Evolutionary conservation across 208 protist genomes (phyloP).

Genomic region (Crithidia fasciculata): DNA sequence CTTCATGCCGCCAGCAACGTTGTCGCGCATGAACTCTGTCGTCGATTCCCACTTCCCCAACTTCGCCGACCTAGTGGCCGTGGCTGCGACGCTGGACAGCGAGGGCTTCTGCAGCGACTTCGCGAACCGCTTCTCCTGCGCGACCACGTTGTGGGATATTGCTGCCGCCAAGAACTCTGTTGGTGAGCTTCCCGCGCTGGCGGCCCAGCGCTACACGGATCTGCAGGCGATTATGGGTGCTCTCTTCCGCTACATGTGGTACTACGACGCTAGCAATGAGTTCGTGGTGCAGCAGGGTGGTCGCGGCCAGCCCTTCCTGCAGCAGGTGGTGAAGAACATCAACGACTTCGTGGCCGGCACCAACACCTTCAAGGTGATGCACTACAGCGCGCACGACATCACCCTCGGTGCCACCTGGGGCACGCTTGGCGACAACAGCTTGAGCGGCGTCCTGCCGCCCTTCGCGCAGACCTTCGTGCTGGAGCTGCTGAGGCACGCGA

Average conservation of each 20-base stretch:
- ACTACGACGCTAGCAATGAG: constrained; percentile 38
- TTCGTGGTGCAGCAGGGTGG: constrained; percentile 39
- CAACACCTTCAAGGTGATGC: constrained; percentile 49
- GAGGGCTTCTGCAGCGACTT: constrained; percentile 40
- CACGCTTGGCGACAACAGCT: constrained; percentile 41
- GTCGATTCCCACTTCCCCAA: constrained; percentile 30
- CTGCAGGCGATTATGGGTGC: constrained; percentile 29
- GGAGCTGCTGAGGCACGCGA: constrained; percentile 43
- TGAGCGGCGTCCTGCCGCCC: constrained; percentile 34
- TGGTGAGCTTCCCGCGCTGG: constrained; percentile 8
- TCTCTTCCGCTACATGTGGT: constrained; percentile 11
- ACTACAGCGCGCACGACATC: constrained; percentile 58
- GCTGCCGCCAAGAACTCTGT: constrained; percentile 31
- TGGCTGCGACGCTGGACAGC: constrained; percentile 32
- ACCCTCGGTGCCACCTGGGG: constrained; percentile 28
- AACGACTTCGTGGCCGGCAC: constrained; percentile 22
- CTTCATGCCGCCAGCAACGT: constrained; percentile 12
- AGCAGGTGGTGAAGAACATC: constrained; percentile 50
- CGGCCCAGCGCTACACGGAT: constrained; percentile 25
- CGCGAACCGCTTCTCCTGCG: constrained; percentile 32
- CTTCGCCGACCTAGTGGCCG: constrained; percentile 25
- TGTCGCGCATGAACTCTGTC: constrained; percentile 17
- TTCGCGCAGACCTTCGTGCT: constrained; percentile 52
- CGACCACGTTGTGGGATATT: constrained; percentile 42
- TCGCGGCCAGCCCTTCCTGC: constrained; percentile 40